Conservation (phyloP, 768 basidiomycete genomes). For the Ramaria rubella region DNA sequence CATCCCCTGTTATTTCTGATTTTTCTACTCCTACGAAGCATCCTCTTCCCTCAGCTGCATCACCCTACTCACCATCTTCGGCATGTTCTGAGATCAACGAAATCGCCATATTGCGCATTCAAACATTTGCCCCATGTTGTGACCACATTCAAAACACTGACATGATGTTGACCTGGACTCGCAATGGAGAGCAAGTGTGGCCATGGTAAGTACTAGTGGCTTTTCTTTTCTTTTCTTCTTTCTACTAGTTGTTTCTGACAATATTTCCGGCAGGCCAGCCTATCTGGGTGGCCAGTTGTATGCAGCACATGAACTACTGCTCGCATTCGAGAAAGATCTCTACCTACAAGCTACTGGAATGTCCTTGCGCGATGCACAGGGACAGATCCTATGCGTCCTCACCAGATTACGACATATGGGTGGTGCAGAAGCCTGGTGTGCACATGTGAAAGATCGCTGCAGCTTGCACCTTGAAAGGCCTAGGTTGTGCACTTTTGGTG, state of each 20-base stretch:
- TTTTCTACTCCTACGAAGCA: too few species aligned
- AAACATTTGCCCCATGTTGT: background rate
- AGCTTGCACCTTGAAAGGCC: background rate
- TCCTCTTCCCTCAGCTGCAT: background rate
- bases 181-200: background rate
- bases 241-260: background rate
- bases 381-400: background rate
- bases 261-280: background rate
- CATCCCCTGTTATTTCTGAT: too few species aligned
- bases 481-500: background rate
- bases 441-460: background rate
- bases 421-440: background rate
- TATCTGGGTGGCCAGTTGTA: background rate
- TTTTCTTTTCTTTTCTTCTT: background rate
- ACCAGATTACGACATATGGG: background rate
- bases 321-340: background rate
- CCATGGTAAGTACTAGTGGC: background rate
- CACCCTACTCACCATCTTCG: background rate
- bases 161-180: background rate
- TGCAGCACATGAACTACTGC: background rate
- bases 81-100: background rate
- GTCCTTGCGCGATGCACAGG: background rate
- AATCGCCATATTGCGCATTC: background rate
- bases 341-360: background rate
- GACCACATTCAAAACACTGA: background rate